Evolutionary conservation across 2,329 filamentous ascomycete species (phyloP).

Genomic region (Tolypocladium amazonense): DNA sequence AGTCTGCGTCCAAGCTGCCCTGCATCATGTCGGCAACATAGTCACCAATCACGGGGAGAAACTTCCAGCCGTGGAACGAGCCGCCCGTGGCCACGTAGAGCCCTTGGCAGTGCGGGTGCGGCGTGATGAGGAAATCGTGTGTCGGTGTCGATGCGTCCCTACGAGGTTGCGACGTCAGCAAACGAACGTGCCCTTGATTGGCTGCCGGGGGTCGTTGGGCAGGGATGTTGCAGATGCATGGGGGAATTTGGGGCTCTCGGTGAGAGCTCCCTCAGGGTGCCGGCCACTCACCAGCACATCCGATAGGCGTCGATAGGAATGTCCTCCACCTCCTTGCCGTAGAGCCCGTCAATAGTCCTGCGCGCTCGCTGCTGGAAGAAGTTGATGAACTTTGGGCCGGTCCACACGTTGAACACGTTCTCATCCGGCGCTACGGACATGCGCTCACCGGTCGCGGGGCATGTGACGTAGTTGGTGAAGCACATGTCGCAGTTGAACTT

Average conservation of each 20-base stretch:
- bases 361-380: slow-evolving; percentile 32
- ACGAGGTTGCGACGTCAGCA: slow-evolving; percentile 5
- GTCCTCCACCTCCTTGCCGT: slow-evolving; percentile 27
- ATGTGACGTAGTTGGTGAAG: slow-evolving; percentile 41
- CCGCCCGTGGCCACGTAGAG: slow-evolving; percentile 52
- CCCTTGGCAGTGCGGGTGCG: slow-evolving; percentile 35
- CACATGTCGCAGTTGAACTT: slow-evolving; percentile 53
- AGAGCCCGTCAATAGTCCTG: slow-evolving; percentile 27
- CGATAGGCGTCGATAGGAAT: slow-evolving; percentile 30
- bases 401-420: slow-evolving; percentile 30
- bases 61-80: slow-evolving; percentile 56
- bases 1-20: slow-evolving; percentile 26
- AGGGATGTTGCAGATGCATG: background rate
- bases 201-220: background rate
- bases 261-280: background rate
- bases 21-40: slow-evolving; percentile 43
- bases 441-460: slow-evolving; percentile 33
- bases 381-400: slow-evolving; percentile 26
- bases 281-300: slow-evolving; percentile 31
- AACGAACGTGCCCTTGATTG: background rate
- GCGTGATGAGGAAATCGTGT: slow-evolving; percentile 51
- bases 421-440: slow-evolving; percentile 40
- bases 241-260: slow-evolving; percentile 1
- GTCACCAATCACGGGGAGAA: slow-evolving; percentile 50
- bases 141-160: slow-evolving; percentile 53